Evolutionary conservation across 768 basidiomycete genomes (phyloP), one percentile per base, ranked within the genome.

Genomic region (Sistotremastrum suecicum): DNA sequence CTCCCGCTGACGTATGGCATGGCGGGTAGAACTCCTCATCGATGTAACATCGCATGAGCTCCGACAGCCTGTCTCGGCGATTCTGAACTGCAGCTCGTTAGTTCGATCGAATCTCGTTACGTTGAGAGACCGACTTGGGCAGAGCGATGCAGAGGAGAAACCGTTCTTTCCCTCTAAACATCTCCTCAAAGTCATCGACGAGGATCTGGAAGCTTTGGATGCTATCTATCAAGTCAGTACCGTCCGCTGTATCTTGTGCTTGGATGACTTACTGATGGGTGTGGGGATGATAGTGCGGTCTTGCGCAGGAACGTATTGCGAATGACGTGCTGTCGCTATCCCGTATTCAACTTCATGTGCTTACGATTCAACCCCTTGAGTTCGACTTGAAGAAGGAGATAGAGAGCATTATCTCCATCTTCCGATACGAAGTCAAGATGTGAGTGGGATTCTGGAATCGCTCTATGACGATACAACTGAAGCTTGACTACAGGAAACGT

Each of bases 301-400:
- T 63, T 39, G 51, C 58, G 6, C 64, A 65, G 50, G 20, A 63
- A 41, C 48, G 62, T 40, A 66, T 67, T 31, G 59, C 61, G 32
- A 65, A 66, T 47, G 66, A 67, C 48, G 61, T 66, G 0, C 55
- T 66, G 8, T 63, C 64, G 9, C 50, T 67, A 8, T 66, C 63
- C 12, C 51, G 63, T 34, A 62, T 66, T 39, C 64, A 65, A 46
- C 53, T 67, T 3, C 59, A 61, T 41, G 52, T 53, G 48, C 52
- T 54, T 12, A 50, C 53, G 8, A 50, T 58, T 28, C 53, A 54
- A n/a, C 46, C 49, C 20, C 48, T 53, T 31, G 54, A 50, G 11
- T 47, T 44, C 39, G 44, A 55, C 30, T 41, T 54, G 41, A 46
- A 52, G 42, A 49, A 49, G 50, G 55, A 62, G 44, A 57, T 63